Evolutionary conservation across 2,329 filamentous ascomycete species (phyloP).

Genomic region (Ophiostoma pallidulum): DNA sequence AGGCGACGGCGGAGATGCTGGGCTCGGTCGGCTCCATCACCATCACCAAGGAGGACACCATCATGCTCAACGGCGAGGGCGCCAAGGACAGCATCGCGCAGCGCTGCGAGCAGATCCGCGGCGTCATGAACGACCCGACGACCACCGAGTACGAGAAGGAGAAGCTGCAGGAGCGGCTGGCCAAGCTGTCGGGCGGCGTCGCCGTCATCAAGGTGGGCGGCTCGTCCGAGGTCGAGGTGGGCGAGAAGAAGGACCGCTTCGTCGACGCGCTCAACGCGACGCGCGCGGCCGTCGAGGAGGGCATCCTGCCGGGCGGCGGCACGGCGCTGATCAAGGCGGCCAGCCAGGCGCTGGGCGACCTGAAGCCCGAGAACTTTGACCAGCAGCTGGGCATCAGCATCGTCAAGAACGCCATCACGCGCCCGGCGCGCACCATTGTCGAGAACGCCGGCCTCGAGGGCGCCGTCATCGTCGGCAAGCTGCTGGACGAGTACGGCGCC

Average conservation of each 20-base stretch:
- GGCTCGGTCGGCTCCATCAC: constrained; percentile 96
- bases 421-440: constrained; percentile 86
- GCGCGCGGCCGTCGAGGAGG: constrained; percentile 95
- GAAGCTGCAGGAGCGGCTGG: constrained; percentile 99
- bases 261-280: constrained; percentile 98
- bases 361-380: constrained; percentile 95
- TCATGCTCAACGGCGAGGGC: constrained; percentile 93
- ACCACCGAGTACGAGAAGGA: constrained; percentile 99
- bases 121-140: constrained; percentile 84
- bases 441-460: constrained; percentile 97
- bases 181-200: constrained; percentile 97
- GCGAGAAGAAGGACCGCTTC: constrained; percentile 99
- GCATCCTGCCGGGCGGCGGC: constrained; percentile 96
- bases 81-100: constrained; percentile 88
- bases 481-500: constrained; percentile 79
- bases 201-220: constrained; percentile 99
- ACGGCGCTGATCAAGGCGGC: constrained; percentile 97
- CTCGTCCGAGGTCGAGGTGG: constrained; percentile 94
- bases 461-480: constrained; percentile 93
- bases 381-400: constrained; percentile 98
- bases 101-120: constrained; percentile 98
- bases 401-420: constrained; percentile 95
- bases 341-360: constrained; percentile 68
- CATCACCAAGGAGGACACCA: constrained; percentile 99
- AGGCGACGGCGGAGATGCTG: constrained; percentile 90